These are phyloP conservation scores for Metschnikowia amazonensis DNA, from an alignment of 805 yeast species.

Conservation along the genomic window DNA sequence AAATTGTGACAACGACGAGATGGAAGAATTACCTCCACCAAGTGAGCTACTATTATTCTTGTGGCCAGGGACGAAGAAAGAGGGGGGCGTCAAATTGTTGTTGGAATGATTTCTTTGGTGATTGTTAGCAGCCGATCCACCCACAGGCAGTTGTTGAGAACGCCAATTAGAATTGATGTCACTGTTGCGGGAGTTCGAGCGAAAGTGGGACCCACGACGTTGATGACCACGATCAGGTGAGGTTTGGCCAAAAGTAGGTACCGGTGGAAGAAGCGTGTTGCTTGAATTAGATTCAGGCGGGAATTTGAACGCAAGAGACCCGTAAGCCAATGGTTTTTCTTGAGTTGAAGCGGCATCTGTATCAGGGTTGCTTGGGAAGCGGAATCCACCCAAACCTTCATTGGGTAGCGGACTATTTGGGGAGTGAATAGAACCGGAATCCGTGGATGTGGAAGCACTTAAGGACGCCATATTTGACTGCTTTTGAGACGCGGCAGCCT, in stretches of 20 bases:
- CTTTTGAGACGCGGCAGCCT: slow-evolving; percentile 92
- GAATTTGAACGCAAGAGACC: slow-evolving; percentile 54
- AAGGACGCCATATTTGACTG: slow-evolving; percentile 36
- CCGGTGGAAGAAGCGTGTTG: slow-evolving; percentile 47
- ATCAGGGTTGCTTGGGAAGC: slow-evolving; percentile 52
- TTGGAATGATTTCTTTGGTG: slow-evolving; percentile 19
- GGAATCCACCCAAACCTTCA: slow-evolving; percentile 38
- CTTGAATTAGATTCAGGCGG: slow-evolving; percentile 37
- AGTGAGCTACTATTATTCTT: slow-evolving; percentile 66
- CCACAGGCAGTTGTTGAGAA: slow-evolving; percentile 43
- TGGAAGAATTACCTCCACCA: slow-evolving; percentile 56
- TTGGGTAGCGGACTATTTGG: slow-evolving; percentile 17
- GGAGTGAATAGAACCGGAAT: slow-evolving; percentile 9
- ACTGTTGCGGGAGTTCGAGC: slow-evolving; percentile 37
- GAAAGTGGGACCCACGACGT: slow-evolving; percentile 38
- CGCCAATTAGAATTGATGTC: slow-evolving; percentile 58
- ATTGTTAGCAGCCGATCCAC: slow-evolving; percentile 19
- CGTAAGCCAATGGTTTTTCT: slow-evolving; percentile 33
- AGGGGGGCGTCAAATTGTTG: slow-evolving; percentile 37
- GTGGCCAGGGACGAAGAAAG: slow-evolving; percentile 70
- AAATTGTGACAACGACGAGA: slow-evolving; percentile 44
- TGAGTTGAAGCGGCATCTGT: slow-evolving; percentile 18
- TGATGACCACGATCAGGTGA: slow-evolving; percentile 41
- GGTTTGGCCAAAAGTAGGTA: slow-evolving; percentile 45
- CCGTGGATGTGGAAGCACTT: slow-evolving; percentile 8